Base-by-base conservation (phyloP, 805 yeast species). In the Candida wancherniae region DNA sequence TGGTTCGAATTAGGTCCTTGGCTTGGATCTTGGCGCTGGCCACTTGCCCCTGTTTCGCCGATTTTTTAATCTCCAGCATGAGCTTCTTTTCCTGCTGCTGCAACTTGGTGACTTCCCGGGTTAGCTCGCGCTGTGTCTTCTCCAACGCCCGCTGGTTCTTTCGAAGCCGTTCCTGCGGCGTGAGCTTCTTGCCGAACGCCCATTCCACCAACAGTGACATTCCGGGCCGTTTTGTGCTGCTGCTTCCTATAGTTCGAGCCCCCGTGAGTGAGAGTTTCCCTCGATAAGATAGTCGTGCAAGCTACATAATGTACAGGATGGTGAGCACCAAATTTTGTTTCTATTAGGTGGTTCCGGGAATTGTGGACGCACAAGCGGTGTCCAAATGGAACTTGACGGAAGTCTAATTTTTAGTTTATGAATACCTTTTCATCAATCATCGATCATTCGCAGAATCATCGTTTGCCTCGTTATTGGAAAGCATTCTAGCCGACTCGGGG, bases 81-180 rank as follows among this genome's bases (percentile, higher is more conserved):
- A 92, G 68, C 54, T 82, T 84, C 73, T 87, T 88, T 58, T 92
- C 98, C 58, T 94, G 98, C 34, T 71, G 76, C 55, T 90, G 96
- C 22, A 92, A 64, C 54, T 92, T 87, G 39, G 71, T 66, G 36
- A 85, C 78, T 57, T 92, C 99, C 38, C 98, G 66, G 23, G 85
- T 87, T 29, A 92, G 67, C 53, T 92, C 99, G 29, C 98, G 69
- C 58, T 87, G 97, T 0, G 97, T 88, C 45, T 88, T 78, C 50
- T 92, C 98, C 16, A 92, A 67, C 5, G 96, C 94, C 34, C 99
- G 67, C 65, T 94, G 98, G 60, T 92, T 94, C 77, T 78, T 90
- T 42, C 97, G 77, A 54, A 92, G 74, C 56, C 87, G 73, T 61
- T 92, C 98, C 55, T 88, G 97, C 8, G 98, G 97, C 28, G 97